A percentile compares a stretch with the other conserved stretches of the same genome.
These are phyloP conservation scores for Saccharomycopsis hybrid DNA, from an alignment of 1,139 yeast genomes.

Conservation along the genomic window DNA sequence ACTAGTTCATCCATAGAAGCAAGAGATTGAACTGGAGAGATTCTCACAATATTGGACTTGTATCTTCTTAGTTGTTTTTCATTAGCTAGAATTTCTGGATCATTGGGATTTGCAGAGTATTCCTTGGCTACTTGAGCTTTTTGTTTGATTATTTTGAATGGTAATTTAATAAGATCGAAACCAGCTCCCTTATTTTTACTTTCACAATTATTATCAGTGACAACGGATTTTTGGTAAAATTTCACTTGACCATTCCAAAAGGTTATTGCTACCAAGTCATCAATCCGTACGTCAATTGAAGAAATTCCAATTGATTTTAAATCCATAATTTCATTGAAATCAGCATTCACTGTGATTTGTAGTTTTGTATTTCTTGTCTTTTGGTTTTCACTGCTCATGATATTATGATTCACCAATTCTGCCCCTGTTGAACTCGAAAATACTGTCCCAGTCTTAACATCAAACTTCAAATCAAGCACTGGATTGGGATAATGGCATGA, in stretches of 20 bases:
- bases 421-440: constrained; percentile 14
- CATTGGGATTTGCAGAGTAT: constrained; percentile 20
- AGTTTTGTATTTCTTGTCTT: too few relatives aligned
- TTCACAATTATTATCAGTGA: neutral
- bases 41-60: constrained; percentile 9
- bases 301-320: constrained; percentile 15
- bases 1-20: neutral
- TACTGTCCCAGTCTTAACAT: constrained; percentile 1
- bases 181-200: neutral
- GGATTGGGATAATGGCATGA: constrained; percentile 18
- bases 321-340: neutral
- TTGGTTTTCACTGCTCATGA: too few relatives aligned
- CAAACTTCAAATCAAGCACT: constrained; percentile 12
- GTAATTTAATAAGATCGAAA: constrained; percentile 2
- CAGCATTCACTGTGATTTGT: neutral
- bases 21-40: constrained; percentile 3
- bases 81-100: constrained; percentile 15
- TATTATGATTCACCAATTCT: constrained; percentile 4
- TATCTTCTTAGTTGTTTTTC: constrained; percentile 6
- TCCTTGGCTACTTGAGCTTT: constrained; percentile 14
- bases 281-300: constrained; percentile 9
- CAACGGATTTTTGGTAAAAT: constrained; percentile 3
- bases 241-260: constrained; percentile 20
- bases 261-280: constrained; percentile 11
- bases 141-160: constrained; percentile 9